These are phyloP conservation scores for Tagetes patula DNA, from an alignment of 129 eudicot species.

Conservation along the genomic window DNA sequence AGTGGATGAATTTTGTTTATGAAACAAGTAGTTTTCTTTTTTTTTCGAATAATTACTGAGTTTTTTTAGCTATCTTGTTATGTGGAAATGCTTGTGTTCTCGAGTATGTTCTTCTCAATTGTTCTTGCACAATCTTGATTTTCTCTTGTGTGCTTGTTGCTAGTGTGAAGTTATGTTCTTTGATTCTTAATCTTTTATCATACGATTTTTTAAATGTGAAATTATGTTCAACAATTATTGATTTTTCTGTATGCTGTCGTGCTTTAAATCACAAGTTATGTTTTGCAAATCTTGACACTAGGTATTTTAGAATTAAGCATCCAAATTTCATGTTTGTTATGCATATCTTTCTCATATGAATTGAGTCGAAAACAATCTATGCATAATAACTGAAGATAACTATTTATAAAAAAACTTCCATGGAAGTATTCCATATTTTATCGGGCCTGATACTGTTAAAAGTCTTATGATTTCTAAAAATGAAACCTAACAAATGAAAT, in stretches of 20 bases:
- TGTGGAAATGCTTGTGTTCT: not conserved
- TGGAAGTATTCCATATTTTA: not conserved
- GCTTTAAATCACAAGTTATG: not conserved
- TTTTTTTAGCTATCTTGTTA: not conserved
- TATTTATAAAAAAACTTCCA: not conserved
- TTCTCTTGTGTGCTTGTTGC: slow-evolving; percentile 2
- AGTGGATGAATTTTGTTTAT: too few species aligned
- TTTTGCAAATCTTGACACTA: not conserved
- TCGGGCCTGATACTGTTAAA: not conserved
- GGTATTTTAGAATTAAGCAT: slow-evolving; percentile 16
- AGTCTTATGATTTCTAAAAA: not conserved
- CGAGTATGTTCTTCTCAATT: not conserved
- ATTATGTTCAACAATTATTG: not conserved
- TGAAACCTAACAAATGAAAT: not conserved
- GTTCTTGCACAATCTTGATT: slow-evolving; percentile 2
- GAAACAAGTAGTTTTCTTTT: not conserved
- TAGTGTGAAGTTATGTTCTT: slow-evolving; percentile 15
- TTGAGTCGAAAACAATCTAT: not conserved
- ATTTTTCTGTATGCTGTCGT: slow-evolving; percentile 5
- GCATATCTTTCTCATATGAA: not conserved
- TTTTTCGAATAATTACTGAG: not conserved
- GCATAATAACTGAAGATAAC: not conserved
- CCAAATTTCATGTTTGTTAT: slow-evolving; percentile 12
- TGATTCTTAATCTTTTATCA: not conserved
- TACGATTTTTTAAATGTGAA: not conserved